A percentile compares a stretch with the other conserved stretches of the same genome.
These are phyloP conservation scores for Bombardia bombarda DNA, from an alignment of 495 filamentous ascomycete genomes.

Conservation along the genomic window DNA sequence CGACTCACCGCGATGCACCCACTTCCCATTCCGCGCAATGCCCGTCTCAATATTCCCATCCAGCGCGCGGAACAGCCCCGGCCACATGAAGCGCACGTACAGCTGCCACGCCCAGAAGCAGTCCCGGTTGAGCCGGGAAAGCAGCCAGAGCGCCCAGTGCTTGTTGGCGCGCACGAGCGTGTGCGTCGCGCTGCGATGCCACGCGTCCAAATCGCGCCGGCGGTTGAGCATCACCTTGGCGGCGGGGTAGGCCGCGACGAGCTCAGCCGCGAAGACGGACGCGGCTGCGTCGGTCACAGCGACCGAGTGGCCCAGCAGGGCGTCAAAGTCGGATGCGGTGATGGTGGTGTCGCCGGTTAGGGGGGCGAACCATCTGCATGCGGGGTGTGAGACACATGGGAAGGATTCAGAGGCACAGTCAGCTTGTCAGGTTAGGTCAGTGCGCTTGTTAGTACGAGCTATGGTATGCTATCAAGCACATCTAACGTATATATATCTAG, in stretches of 20 bases:
- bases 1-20: slow-evolving; percentile 14
- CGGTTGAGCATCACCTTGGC: slow-evolving; percentile 55
- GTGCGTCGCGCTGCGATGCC: slow-evolving; percentile 15
- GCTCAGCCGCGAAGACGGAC: slow-evolving; percentile 51
- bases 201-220: slow-evolving; percentile 35
- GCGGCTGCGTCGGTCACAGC: slow-evolving; percentile 54
- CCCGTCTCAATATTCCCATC: slow-evolving; percentile 7
- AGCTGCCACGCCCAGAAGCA: slow-evolving; percentile 12
- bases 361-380: neutral
- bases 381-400: too few relatives aligned
- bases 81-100: slow-evolving; percentile 7
- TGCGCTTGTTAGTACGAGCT: too few relatives aligned
- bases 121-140: slow-evolving; percentile 5
- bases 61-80: slow-evolving; percentile 9
- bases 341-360: slow-evolving; percentile 23
- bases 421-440: too few relatives aligned
- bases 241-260: slow-evolving; percentile 59
- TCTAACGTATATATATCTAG: too few relatives aligned
- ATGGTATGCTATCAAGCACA: too few relatives aligned
- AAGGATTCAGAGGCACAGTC: too few relatives aligned
- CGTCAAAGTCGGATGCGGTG: slow-evolving; percentile 51
- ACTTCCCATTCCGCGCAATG: slow-evolving; percentile 13
- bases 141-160: neutral
- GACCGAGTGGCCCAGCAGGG: slow-evolving; percentile 51
- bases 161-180: slow-evolving; percentile 1